Base-by-base conservation (phyloP, 2,329 filamentous ascomycete species). In the Fusarium nurragi region DNA sequence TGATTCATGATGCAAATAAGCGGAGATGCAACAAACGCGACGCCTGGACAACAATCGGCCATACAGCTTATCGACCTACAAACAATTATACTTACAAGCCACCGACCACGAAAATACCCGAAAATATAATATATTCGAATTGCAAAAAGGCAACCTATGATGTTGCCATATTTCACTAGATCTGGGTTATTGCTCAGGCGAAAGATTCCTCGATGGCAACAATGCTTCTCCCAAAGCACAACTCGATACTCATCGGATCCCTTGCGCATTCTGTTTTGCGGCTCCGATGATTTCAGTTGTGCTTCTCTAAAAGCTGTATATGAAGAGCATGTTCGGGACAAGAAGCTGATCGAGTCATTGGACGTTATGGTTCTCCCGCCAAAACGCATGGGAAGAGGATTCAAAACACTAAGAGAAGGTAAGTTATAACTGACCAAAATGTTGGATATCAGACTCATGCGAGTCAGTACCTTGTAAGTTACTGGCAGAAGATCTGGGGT, bases 271-370 rank as follows among this genome's bases (percentile, higher is more conserved):
- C 84, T 99, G 5, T 99, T 97, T 78, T 98, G 94, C 78, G 95
- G 95, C 64, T 95, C 94, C 4, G 95, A 99, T 76, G 84, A 88
- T 4, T 97, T 98, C 77, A 97, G 94, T 79, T 90, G 90, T 71
- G 85, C 85, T 49, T 92, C 93, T 2, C 81, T 99, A 46, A 80
- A 80, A 57, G 90, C 91, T 7, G 79, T 99, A 30, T 77, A 90
- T 69, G 72, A 79, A 6, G 90, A 92, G 73, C 83, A 88, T 49
- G 60, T 75, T 23, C 73, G 71, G 50, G 83, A 83, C 54, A 83
- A 79, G 8, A 77, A 78, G 18, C 79, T 87, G 12, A 88, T 97
- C 52, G 82, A 84, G 55, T 93, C 91, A 6, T 90, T 99, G 65
- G 90, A 97, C 76, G 94, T 99, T 4, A 87, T 97, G 46, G 91